phyloP scores from a whole-genome alignment of 305 asterid species.

The Fraxinus nigra region DNA sequence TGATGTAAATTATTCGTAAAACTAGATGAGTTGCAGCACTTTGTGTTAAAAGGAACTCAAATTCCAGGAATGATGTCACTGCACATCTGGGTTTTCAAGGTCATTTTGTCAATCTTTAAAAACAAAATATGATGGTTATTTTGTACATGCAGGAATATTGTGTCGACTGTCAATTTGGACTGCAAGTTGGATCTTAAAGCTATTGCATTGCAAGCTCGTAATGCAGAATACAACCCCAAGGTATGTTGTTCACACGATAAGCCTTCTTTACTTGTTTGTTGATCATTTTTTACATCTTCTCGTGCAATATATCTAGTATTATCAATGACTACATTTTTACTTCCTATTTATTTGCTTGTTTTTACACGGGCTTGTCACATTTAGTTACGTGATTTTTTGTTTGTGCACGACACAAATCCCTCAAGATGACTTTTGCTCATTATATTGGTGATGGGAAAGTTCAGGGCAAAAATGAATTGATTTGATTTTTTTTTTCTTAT shows the following conservation, averaged over 20 bases:
- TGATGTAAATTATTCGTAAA: neutral
- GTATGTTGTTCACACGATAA: constrained; percentile 25
- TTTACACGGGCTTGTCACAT: neutral
- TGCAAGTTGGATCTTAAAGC: constrained; percentile 82
- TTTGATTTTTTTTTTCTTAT: neutral
- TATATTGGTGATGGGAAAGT: neutral
- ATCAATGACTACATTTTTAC: neutral
- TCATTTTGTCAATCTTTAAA: neutral
- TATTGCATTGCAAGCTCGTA: constrained; percentile 78
- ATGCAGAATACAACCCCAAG: constrained; percentile 84
- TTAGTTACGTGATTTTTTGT: neutral
- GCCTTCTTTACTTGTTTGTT: neutral
- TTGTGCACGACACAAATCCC: neutral
- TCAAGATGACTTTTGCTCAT: neutral
- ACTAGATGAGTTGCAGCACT: neutral
- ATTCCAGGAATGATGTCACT: neutral
- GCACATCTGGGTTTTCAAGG: neutral
- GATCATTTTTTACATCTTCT: neutral
- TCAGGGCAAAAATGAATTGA: neutral
- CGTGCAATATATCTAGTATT: neutral
- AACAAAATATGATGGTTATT: constrained; percentile 8
- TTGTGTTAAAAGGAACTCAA: neutral
- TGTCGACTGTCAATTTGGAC: constrained; percentile 76
- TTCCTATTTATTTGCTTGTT: neutral
- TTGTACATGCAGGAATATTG: constrained; percentile 56